Evolutionary conservation across 192 early-diverging fungal species (phyloP), one percentile per base, ranked within the genome.

Genomic region (Coemansia sp.): DNA sequence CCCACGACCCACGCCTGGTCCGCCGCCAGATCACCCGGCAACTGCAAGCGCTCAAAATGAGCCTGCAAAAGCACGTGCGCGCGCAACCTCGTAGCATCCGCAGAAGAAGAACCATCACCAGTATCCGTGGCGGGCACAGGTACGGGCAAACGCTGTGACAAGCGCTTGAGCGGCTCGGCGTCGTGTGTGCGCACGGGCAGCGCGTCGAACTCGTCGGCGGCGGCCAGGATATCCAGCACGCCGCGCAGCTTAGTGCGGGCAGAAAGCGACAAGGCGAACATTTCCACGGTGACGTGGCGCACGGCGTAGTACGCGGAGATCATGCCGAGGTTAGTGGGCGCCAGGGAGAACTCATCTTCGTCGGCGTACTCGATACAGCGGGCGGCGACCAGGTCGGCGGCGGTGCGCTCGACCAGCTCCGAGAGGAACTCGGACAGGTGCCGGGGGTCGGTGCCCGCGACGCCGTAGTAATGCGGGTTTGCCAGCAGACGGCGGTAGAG

Each of bases 251-350:
- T 95, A 22, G 95, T 98, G 25, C 86, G 89, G 11, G 82, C 82
- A 19, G 85, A 88, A 55, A 99, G 79, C 53, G 91, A 93, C 66
- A 93, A 81, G 41, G 89, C 87, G 72, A 98, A 95, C 80, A 92
- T 86, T 62, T 98, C 94, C 19, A 99, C 88, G 0, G 96, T 99
- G 25, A 86, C 76, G 65, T 95, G 95, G 67, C 89, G 89, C 71
- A 99, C 91, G 78, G 95, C 91, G 76, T 99, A 98, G 78, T 94
- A 98, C 6, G 95, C 91, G 0, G 97, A 89, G 73, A 99, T 95
- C 91, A 96, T 95, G 51, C 95, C 95, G 71, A 98, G 69, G 71
- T 98, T 97, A 24, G 94, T 80, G 18, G 95, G 87, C 4, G 80
- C 64, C 48, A 89, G 74, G 1, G 74, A 55, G 17, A 87, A 69